Evolutionary conservation across 73 alveolate genomes (phyloP), one percentile per base, ranked within the genome.

Genomic region (Uronychia setigera): DNA sequence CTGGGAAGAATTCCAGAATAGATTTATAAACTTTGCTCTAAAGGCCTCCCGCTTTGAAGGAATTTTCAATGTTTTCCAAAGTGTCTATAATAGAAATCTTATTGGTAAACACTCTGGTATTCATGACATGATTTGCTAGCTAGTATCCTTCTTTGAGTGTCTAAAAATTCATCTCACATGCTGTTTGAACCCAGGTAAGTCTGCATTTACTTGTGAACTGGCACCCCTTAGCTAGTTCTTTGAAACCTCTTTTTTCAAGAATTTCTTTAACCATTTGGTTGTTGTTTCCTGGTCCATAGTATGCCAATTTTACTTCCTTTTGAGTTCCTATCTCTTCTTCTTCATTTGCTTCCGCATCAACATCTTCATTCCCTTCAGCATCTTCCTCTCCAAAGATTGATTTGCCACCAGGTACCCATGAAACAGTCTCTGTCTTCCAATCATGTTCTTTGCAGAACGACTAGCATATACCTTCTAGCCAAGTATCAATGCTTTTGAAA

Each of bases 401-500:
- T 35, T 84, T 89, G 35, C 84, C 84, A 13, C 77, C 90, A 1
- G 95, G 95, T 1, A 67, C 92, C 95, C 95, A 89, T 28, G 33
- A 77, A n/a, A 79, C 60, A 14, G 34, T 84, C 77, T 85, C 27
- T 82, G 60, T 85, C 26, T 90, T 81, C 99, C 99, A 95, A 60
- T 74, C 88, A 86, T 95, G 99, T 31, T 84, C 93, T 26, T 31
- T 81, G 89, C 99, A 95, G 91, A 79, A 81, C 32, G 95, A 82
- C 83, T 92, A 85, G 81, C 95, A 91, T 33, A 88, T 77, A 14
- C 99, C 99, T 84, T 93, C 96, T 0, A 95, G 91, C 99, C 99
- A 95, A 28, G 95, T 67, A 32, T 95, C 99, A 57, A 95, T 93
- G 29, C 95, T 85, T 85, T 89, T 85, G 87, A 90, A 95, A 86